Conservation (phyloP, 441 rosid species). For the Omphalea diandra region DNA sequence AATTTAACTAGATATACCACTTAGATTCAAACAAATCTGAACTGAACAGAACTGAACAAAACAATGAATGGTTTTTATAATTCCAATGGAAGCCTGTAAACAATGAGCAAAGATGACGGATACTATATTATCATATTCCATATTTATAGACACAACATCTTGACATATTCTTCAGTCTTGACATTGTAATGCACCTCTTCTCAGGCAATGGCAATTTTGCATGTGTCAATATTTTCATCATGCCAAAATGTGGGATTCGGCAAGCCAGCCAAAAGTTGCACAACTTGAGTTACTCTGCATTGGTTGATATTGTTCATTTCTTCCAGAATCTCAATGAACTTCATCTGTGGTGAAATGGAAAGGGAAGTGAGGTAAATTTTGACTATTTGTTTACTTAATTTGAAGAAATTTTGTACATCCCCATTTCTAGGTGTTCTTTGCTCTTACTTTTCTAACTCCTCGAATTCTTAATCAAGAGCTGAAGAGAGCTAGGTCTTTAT, state of each 20-base stretch:
- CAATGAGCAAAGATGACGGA: neutral
- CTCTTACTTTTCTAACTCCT: no score
- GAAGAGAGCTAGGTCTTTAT: no score
- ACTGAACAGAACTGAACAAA: no score
- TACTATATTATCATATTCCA: neutral
- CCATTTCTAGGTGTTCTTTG: no score
- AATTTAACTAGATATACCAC: neutral
- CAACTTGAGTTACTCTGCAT: no score
- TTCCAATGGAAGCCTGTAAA: neutral
- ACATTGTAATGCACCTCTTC: neutral
- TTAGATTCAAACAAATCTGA: no score
- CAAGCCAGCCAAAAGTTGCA: neutral
- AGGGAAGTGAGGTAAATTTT: neutral
- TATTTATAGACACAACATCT: neutral
- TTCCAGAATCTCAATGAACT: conserved; percentile 3
- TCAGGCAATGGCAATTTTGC: neutral
- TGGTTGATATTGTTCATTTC: neutral
- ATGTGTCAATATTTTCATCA: neutral
- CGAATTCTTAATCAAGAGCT: no score
- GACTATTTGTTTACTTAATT: neutral
- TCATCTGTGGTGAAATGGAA: neutral
- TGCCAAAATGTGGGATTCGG: neutral
- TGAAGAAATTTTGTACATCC: neutral
- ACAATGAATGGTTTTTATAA: neutral
- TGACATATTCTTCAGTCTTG: neutral